Evolutionary conservation across 495 filamentous ascomycete species (phyloP).

Genomic region (Penicillium canescens): DNA sequence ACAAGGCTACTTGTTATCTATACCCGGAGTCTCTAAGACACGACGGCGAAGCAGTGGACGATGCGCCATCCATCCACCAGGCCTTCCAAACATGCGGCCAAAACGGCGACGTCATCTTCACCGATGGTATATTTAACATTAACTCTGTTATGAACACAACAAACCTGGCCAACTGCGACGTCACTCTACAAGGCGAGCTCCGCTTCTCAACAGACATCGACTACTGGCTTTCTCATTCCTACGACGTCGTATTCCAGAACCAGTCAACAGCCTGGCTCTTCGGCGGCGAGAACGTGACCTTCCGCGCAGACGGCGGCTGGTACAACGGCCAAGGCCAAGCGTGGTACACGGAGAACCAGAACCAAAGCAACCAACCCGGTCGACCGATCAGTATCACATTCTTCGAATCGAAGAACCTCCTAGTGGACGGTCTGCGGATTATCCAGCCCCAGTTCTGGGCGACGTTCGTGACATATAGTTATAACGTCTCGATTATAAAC

Average conservation of each 20-base stretch:
- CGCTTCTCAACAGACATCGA: slow-evolving; percentile 41
- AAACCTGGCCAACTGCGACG: slow-evolving; percentile 39
- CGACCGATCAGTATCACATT: slow-evolving; percentile 46
- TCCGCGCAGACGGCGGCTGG: slow-evolving; percentile 40
- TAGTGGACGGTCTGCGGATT: slow-evolving; percentile 32
- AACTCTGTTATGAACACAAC: slow-evolving; percentile 46
- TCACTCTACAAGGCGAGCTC: slow-evolving; percentile 36
- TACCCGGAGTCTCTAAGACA: slow-evolving; percentile 22
- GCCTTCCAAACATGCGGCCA: slow-evolving; percentile 43
- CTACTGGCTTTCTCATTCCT: slow-evolving; percentile 46
- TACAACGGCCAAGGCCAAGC: slow-evolving; percentile 50
- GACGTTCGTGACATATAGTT: slow-evolving; percentile 34
- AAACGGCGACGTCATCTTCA: slow-evolving; percentile 40
- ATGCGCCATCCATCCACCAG: slow-evolving; percentile 41
- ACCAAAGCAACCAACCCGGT: slow-evolving; percentile 41
- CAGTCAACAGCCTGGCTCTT: slow-evolving; percentile 50
- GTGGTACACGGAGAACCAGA: slow-evolving; percentile 40
- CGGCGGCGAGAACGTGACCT: slow-evolving; percentile 39
- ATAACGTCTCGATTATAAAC: slow-evolving; percentile 38
- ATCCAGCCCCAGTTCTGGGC: slow-evolving; percentile 50
- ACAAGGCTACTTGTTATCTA: slow-evolving; percentile 11
- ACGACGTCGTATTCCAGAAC: slow-evolving; percentile 47
- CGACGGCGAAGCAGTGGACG: slow-evolving; percentile 24
- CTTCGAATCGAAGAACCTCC: slow-evolving; percentile 33
- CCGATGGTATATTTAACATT: slow-evolving; percentile 37